Base-by-base conservation (phyloP, 371 early-diverging fungal species). In the Cladochytrium tenue region DNA sequence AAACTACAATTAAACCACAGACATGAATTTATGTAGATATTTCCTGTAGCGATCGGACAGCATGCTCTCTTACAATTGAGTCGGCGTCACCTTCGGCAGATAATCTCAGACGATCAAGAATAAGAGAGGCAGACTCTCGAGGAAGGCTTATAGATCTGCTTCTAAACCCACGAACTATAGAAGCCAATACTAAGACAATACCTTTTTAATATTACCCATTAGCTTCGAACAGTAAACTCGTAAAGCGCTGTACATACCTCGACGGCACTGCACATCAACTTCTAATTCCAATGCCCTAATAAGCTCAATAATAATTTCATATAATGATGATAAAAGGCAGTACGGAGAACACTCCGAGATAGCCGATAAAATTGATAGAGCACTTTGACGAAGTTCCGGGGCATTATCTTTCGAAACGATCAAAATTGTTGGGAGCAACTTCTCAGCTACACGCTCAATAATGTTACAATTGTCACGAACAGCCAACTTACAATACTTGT, bases 401-500 rank as follows among this genome's bases (percentile, higher is more conserved):
- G 43, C 7, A 13, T 43, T 20, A 20, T 43, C 43, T 13, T 20
- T 20, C 43, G 20, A 20, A 20, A 13, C 20, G 13, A 13, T 43
- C 43, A 43, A 13, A 43, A 43, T 43, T 13, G 43, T 7, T 13
- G 43, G 43, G 7, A 43, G 43, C 13, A 43, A 20, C 20, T 13
- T 20, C 20, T 20, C 43, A 7, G 20, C 43, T 43, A 43, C 20
- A 43, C 7, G 43, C 13, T 43, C 43, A 20, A 20, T 43, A 7
- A 43, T 7, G 43, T 13, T 43, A 20, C 43, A 43, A 13, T 43
- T 13, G 43, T 13, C 13, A 43, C 20, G 7, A 13, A 20, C 20
- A 43, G 43, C 7, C 7, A 36, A 33, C 64, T 62, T 73, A 76
- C 90, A 81, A 68, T 93, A 92, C 67, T 89, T 88, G n/a, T 87